Evolutionary conservation across 768 basidiomycete genomes (phyloP), one percentile per base, ranked within the genome.

Genomic region (Boletus vinaceobasis): DNA sequence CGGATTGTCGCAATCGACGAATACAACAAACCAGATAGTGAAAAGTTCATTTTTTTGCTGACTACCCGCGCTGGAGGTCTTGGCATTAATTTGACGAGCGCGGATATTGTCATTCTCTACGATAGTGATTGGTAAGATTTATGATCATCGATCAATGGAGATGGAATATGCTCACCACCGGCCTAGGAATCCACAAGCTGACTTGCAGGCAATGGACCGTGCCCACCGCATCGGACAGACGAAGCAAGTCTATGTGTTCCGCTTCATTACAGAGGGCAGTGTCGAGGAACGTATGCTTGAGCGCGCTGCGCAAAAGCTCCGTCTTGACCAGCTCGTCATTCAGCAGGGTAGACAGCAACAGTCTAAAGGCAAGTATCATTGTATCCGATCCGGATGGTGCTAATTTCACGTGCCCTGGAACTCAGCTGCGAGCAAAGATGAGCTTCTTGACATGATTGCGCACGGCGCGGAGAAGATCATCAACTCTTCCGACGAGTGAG

Each of bases 391-490:
- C 4, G 5, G 27, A 47, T 56, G 32, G 26, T 14, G 7, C 14
- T 37, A 19, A 33, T 27, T 31, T 48, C 13, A 53, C 43, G 33
- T 29, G 19, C 60, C 23, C 53, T 42, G 35, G 50, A 37, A 43
- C 47, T n/a, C 63, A 87, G 94, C 90, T 50, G 88, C 91, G 15
- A 90, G 85, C 70, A 98, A 98, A 75, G 97, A 98, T 45, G 97
- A 98, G 55, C 77, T 99, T 14, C 75, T 98, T 35, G 95, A 98
- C 67, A 99, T 98, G 93, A 98, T 99, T 55, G 87, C 94, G 7
- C 93, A 96, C 64, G 96, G 97, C 19, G 96, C 94, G 0, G 96
- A 98, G 69, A 90, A 93, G 71, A 98, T 99, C 53, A 94, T 98
- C 70, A 96, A 88, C 65, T 76, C 85, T 4, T 69, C 72, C 0